phyloP scores from a whole-genome alignment of 2,329 filamentous ascomycete species.

The Aspergillus luchuensis region DNA sequence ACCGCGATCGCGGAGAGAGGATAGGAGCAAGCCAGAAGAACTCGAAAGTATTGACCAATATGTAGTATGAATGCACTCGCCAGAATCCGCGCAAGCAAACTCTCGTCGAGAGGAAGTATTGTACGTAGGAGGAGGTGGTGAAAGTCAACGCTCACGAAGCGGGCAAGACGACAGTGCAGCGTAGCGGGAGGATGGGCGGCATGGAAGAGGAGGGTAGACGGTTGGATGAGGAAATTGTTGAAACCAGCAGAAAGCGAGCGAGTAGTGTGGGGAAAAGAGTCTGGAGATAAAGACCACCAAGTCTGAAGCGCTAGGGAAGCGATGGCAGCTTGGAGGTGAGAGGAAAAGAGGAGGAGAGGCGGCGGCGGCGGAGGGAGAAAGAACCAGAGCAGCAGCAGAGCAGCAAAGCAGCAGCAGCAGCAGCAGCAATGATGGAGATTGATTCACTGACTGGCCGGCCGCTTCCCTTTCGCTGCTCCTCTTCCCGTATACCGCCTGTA shows the following conservation, averaged over 20 bases:
- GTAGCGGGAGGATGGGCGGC: constrained; percentile 35
- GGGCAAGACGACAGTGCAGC: constrained; percentile 36
- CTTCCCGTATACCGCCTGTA: constrained; percentile 8
- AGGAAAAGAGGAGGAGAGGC: constrained; percentile 13
- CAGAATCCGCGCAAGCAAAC: constrained; percentile 21
- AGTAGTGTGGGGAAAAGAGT: constrained; percentile 4
- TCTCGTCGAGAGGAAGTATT: constrained; percentile 13
- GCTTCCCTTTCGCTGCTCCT: not conserved
- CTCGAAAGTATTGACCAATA: constrained; percentile 17
- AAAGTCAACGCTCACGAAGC: constrained; percentile 35
- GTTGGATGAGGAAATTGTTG: constrained; percentile 9
- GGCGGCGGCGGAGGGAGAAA: constrained; percentile 19
- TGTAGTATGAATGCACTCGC: not conserved
- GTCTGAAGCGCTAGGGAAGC: not conserved
- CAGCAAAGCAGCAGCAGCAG: constrained; percentile 2
- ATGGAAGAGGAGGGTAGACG: constrained; percentile 30
- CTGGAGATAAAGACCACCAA: constrained; percentile 4
- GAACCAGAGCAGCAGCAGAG: constrained; percentile 13
- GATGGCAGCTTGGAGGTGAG: constrained; percentile 5
- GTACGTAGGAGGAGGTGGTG: constrained; percentile 14
- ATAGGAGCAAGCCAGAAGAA: constrained; percentile 5
- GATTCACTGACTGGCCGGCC: not conserved
- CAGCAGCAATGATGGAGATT: constrained; percentile 5
- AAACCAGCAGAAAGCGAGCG: constrained; percentile 15
- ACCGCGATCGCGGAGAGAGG: constrained; percentile 26